phyloP scores from a whole-genome alignment of 495 filamentous ascomycete species.

The Talaromyces stipitatus region DNA sequence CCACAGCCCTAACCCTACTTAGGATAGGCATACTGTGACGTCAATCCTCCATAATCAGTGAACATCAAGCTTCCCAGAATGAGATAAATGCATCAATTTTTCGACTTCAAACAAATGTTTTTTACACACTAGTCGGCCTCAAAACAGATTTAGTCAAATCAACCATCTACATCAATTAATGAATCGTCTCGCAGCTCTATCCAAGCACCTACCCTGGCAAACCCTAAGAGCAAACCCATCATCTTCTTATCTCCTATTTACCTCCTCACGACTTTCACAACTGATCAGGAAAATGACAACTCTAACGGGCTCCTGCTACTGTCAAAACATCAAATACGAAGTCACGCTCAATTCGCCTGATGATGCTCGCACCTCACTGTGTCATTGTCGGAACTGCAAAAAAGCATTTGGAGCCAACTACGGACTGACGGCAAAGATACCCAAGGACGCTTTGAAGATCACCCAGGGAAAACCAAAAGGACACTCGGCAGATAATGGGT shows the following conservation, averaged over 20 bases:
- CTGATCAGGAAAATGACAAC: not conserved
- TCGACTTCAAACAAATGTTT: no score
- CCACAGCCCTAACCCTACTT: not conserved
- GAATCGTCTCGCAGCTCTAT: not conserved
- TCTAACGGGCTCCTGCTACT: constrained; percentile 43
- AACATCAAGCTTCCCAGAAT: not conserved
- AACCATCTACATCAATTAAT: not conserved
- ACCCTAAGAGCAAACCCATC: not conserved
- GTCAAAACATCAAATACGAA: constrained; percentile 38
- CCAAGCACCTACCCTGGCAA: not conserved
- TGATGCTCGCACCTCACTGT: constrained; percentile 57
- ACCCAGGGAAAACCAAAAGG: constrained; percentile 35
- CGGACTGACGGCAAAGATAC: constrained; percentile 57
- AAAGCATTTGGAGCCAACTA: constrained; percentile 59
- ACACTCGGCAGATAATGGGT: constrained; percentile 51
- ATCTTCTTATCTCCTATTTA: not conserved
- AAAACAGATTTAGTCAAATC: no score
- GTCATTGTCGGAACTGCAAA: constrained; percentile 59
- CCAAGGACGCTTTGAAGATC: constrained; percentile 35
- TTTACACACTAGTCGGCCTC: no score
- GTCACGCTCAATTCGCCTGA: constrained; percentile 37
- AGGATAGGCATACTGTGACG: not conserved
- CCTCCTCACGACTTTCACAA: not conserved
- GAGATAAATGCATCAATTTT: no score
- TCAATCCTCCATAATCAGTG: not conserved